Base-by-base conservation (phyloP, 2,329 filamentous ascomycete genomes). In the Metarhizium humberi region DNA sequence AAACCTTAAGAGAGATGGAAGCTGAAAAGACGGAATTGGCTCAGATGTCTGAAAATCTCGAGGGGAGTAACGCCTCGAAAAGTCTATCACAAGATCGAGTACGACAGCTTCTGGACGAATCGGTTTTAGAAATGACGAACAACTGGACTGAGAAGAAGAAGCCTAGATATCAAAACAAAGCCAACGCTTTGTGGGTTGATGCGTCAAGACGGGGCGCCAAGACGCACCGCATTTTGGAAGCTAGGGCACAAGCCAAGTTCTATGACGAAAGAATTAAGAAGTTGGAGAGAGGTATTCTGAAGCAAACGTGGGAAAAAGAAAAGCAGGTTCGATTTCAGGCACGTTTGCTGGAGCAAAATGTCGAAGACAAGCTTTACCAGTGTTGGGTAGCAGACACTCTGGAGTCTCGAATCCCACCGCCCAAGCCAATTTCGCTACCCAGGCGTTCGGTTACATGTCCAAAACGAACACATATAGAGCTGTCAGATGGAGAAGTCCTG, bases 1-100 rank as follows among this genome's bases (percentile, higher is more conserved):
- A 80, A 40, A 85, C 81, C 0, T 79, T 77, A 73, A 70, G 69
- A 47, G 85, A 88, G 62, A 85, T 88, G 10, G 76, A 85, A 49
- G 69, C 71, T 45, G 69, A 73, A 53, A 38, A 58, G 40, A 36
- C 54, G 25, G 11, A 62, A 61, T 25, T 56, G 51, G 11, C 53
- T 14, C 38, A 58, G 46, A 51, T 43, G 32, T 47, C 50, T 13
- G 42, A 51, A 16, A 36, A 45, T 29, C 14, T 45, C 5, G 42
- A 45, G 10, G 42, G 42, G 8, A 45, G 2, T 6, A 46, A n/a
- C 59, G 58, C 14, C 67, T 85, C 13, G 68, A 71, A 10, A 38
- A 51, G 40, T 2, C 11, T 58, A 13, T 36, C 54, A 13, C 10
- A 25, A 3, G 74, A 78, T 0, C 73, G 81, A 45, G 72, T 87